Evolutionary conservation across 1,284 basidiomycete genomes (phyloP).

Genomic region (Volvariella volvacea): DNA sequence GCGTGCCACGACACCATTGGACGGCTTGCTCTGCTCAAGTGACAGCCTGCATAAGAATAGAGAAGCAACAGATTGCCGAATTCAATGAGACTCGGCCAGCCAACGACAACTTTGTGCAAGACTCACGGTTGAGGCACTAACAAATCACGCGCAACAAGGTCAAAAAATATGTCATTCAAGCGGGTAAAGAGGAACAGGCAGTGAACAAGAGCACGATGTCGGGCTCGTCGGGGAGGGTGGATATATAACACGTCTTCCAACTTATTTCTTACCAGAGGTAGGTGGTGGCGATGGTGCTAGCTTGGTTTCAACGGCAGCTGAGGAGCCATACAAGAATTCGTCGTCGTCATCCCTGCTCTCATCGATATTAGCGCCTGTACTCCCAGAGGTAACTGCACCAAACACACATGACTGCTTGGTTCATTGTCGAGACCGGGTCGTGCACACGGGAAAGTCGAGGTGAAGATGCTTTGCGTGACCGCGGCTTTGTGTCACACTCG

Average conservation of each 20-base stretch:
- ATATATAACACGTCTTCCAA: conserved; percentile 3
- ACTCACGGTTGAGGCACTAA: conserved; percentile 56
- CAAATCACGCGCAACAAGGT: conserved; percentile 25
- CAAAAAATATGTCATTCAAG: conserved; percentile 30
- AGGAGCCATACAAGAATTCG: conserved; percentile 66
- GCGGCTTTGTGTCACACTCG: too few species aligned
- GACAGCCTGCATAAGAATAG: conserved; percentile 30
- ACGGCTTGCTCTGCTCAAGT: conserved; percentile 32
- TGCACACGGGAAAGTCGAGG: too few species aligned
- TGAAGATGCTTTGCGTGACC: too few species aligned
- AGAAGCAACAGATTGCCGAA: conserved; percentile 2
- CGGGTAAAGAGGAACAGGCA: conserved; percentile 19
- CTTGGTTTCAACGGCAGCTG: conserved; percentile 28
- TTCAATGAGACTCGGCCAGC: background rate
- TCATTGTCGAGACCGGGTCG: too few species aligned
- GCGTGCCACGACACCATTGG: conserved; percentile 41
- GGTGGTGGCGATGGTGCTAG: conserved; percentile 21
- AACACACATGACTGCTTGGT: too few species aligned
- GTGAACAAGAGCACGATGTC: conserved; percentile 9
- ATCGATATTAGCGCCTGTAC: too few species aligned
- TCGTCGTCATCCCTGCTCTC: conserved; percentile 59
- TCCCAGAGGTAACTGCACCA: too few species aligned
- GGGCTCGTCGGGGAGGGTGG: conserved; percentile 1
- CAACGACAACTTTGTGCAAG: conserved; percentile 1
- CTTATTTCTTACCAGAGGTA: conserved; percentile 32